Percentiles rank a stretch among this genome's conserved stretches.
These are phyloP conservation scores for Saxophila tyrrhenica DNA, from an alignment of 495 filamentous ascomycete genomes.

Conservation along the genomic window DNA sequence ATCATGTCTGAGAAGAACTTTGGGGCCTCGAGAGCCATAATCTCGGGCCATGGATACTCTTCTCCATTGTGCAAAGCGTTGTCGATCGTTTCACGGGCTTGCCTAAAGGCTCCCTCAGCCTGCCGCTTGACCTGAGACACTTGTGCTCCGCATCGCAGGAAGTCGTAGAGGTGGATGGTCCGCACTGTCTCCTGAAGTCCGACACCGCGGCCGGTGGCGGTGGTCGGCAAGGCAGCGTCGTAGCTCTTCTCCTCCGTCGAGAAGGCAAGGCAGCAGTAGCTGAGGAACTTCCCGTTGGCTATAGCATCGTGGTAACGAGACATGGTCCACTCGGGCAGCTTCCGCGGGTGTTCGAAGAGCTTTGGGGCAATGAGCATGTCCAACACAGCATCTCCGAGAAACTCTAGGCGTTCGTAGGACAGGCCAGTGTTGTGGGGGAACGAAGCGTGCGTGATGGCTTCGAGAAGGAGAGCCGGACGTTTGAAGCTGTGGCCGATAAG, in stretches of 20 bases:
- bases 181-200: neutral
- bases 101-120: constrained; percentile 38
- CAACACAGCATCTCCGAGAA: constrained; percentile 77
- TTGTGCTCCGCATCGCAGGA: constrained; percentile 9
- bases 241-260: constrained; percentile 26
- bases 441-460: constrained; percentile 79
- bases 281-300: constrained; percentile 80
- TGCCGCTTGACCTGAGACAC: constrained; percentile 21
- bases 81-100: constrained; percentile 39
- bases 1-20: constrained; percentile 85
- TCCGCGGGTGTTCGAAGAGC: constrained; percentile 34
- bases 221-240: constrained; percentile 25
- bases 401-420: constrained; percentile 83
- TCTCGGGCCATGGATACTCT: constrained; percentile 63
- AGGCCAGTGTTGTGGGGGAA: constrained; percentile 41
- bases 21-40: constrained; percentile 52
- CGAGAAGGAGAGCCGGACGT: constrained; percentile 58
- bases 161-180: constrained; percentile 11
- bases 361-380: constrained; percentile 59
- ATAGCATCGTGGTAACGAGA: constrained; percentile 62
- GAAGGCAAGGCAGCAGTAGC: constrained; percentile 63
- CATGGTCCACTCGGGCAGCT: constrained; percentile 53
- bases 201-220: constrained; percentile 47
- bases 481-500: constrained; percentile 62
- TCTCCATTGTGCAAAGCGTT: constrained; percentile 36